Conservation (phyloP, 306 rosid genomes). For the Quercus aquifolioides region DNA sequence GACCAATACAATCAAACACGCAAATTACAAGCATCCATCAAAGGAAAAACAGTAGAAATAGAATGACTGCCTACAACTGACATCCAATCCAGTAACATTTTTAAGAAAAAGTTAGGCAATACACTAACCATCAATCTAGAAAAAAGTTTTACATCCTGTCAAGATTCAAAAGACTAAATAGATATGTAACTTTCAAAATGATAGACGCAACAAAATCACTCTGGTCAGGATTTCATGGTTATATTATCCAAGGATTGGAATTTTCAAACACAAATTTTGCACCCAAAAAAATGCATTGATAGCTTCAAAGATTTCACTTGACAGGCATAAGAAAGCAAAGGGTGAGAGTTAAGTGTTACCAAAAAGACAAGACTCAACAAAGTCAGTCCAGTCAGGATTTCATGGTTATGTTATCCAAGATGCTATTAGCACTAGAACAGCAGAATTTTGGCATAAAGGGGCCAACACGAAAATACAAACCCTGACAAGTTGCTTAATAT, state of each 20-base stretch:
- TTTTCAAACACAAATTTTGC: background rate
- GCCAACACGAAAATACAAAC: background rate
- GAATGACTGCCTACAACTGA: too few species aligned
- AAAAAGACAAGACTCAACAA: background rate
- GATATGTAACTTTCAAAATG: background rate
- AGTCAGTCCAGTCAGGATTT: background rate
- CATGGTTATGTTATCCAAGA: background rate
- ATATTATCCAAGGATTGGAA: too few species aligned
- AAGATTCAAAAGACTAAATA: background rate
- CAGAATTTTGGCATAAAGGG: background rate
- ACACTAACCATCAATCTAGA: background rate
- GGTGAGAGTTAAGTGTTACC: background rate
- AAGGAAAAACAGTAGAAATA: too few species aligned
- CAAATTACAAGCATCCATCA: too few species aligned
- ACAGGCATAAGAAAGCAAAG: background rate
- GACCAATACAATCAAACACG: too few species aligned
- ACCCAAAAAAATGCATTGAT: background rate
- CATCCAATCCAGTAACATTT: too few species aligned
- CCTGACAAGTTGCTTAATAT: background rate
- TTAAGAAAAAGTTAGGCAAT: background rate
- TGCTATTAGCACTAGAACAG: background rate
- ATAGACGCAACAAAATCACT: too few species aligned
- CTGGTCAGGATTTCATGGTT: too few species aligned
- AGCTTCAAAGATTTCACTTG: background rate
- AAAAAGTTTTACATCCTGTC: background rate